Base-by-base conservation (phyloP, 306 rosid species). In the Canavalia gladiata region DNA sequence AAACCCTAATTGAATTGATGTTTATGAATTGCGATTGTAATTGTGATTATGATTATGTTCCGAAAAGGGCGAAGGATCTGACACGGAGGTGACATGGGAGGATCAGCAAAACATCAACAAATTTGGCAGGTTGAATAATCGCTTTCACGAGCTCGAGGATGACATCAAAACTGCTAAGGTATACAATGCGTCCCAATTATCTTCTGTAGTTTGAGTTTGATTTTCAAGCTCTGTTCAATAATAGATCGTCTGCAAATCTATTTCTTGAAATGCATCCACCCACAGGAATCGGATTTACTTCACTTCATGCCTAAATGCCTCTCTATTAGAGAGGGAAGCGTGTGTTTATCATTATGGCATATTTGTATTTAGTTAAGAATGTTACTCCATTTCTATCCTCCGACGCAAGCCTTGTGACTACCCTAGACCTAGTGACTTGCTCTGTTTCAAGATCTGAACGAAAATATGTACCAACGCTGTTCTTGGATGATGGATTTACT, bases 21-120 rank as follows among this genome's bases (percentile, higher is more conserved):
- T n/a, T 12, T 12, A 4, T 47, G 3, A 4, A 8, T 47, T 47
- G 2, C 6, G 47, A 6, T 43, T 4, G 1, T 4, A 5, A 43
- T 8, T 47, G 12, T 47, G 52, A 47, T 8, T 47, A 4, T 47
- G 52, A 8, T 45, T 45, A 5, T 47, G 11, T 8, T 34, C 2
- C 64, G 47, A 28, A 41, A 69, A 89, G 95, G 89, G 93, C 64
- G 93, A 89, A 81, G 93, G 91, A 87, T 91, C 95, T 74, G 93
- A 91, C 6, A 78, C 87, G 49, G 90, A 91, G 81, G 95, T 91
- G 63, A 91, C 95, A 52, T 91, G 95, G 91, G 95, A 89, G 66
- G 93, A 91, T 81, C 95, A 89, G 79, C 93, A 86, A 63, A 87
- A 89, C 39, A 89, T 91, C 67, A 91, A 91, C 89, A 91, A 88